Evolutionary conservation across 331 rosid genomes (phyloP), one percentile per base, ranked within the genome.

Genomic region (Acacia pycnantha): DNA sequence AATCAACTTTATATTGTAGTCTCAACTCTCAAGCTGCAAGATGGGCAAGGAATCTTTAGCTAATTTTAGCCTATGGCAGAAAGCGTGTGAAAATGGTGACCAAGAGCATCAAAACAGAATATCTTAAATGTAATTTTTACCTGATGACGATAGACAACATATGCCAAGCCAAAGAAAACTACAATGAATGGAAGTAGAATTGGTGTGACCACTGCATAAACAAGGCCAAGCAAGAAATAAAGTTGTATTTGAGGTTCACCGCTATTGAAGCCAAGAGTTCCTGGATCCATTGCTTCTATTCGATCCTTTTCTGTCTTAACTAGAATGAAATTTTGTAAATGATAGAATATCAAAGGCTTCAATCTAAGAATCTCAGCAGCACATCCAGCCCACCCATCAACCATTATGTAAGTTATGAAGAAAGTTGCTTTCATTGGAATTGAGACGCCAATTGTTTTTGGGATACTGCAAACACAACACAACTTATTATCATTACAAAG

Each of bases 351-450:
- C 90, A 95, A 80, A 29, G 99, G 97, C 86, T 88, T 95, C 89
- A 95, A 83, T 79, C 97, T 92, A 72, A 95, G 86, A 89, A 95
- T 95, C 86, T 95, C 99, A 40, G 87, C 98, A 22, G 99, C 99
- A 89, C 94, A 84, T 80, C 99, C 99, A 84, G 98, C 99, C 99
- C 99, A 95, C 47, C 98, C 98, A 82, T 93, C 99, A 31, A 95
- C 98, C 98, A 95, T 95, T 79, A 90, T 90, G 81, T 93, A 95
- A 71, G 98, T 95, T 78, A 93, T 92, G 83, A 95, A 95, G 94
- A 95, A 95, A 21, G 98, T 95, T 44, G 98, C 98, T 86, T 95
- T 95, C 99, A 95, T 95, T 47, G 99, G 99, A 87, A 95, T 95
- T 41, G 99, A 95, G 77, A 90, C 94, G 56, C 99, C 99, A 12